Evolutionary conservation across 768 basidiomycete species (phyloP), one percentile per base, ranked within the genome.

Genomic region (Suillus subluteus): DNA sequence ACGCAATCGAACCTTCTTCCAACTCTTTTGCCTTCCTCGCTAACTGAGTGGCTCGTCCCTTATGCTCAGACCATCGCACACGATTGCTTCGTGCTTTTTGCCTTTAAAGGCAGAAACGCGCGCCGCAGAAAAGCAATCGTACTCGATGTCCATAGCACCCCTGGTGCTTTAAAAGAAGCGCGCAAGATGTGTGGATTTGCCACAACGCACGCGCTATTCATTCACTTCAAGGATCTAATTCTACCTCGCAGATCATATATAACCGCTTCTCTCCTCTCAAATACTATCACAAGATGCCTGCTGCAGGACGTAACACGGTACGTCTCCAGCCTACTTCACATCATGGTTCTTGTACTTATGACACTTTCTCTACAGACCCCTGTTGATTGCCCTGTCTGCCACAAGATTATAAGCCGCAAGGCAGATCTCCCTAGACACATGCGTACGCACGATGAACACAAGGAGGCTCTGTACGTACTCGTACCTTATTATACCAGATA

Each of bases 361-460:
- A 52, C 59, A 67, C 18, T 2, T 48, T 13, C 4, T 16, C 16
- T 38, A 0, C 52, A 75, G 73, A 52, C 26, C 5, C 4, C 70
- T 7, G 64, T 62, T 55, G 0, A 21, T 0, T 79, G 76, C 35
- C 1, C 11, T 1, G 21, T 62, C 16, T 78, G 77, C 44, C 58
- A 56, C 1, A 66, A 58, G 41, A 44, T 2, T 13, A 35, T 79
- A 43, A 62, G 70, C 11, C 72, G 75, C 46, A 74, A 64, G 62
- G 66, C 72, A 21, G 79, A 78, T 52, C 63, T 79, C 1, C 38
- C 62, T 0, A 70, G 79, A 7, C 78, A 79, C n/a, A 71, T 73
- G 69, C 66, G 62, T 5, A 68, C 50, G 0, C 78, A 79, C 38
- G 61, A 67, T 7, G 7, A 46, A 1, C 66, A 76, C 50, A 74